A percentile compares a stretch with the other conserved stretches of the same genome.
Conservation (phyloP, 2,329 filamentous ascomycete genomes). For the Penicillium sp. region DNA sequence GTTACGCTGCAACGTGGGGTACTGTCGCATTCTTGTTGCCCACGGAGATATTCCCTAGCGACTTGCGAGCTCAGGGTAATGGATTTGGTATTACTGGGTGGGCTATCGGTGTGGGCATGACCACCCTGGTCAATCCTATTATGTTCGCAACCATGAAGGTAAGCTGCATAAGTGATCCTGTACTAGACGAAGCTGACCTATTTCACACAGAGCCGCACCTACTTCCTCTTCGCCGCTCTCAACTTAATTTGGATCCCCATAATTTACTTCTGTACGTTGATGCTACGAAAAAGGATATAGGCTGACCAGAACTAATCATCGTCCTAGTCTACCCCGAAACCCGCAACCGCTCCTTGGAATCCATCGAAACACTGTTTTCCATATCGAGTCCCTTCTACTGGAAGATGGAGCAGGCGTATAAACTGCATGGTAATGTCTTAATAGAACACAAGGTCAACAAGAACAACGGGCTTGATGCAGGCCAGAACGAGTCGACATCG, state of each 20-base stretch:
- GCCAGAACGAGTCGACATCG: not conserved
- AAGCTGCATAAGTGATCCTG: not conserved
- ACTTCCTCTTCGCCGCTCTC: conserved; percentile 57
- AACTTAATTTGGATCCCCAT: conserved; percentile 57
- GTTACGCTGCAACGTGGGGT: conserved; percentile 57
- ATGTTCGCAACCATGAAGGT: conserved; percentile 51
- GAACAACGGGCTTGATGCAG: not conserved
- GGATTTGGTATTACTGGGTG: conserved; percentile 64
- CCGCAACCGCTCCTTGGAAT: conserved; percentile 54
- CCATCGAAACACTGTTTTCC: conserved; percentile 56
- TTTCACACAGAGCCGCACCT: conserved; percentile 48
- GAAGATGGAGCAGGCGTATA: conserved; percentile 51
- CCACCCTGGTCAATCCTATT: conserved; percentile 56
- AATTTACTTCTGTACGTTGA: conserved; percentile 47
- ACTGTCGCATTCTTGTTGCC: conserved; percentile 57
- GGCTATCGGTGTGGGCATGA: conserved; percentile 62
- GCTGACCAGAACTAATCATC: conserved; percentile 5
- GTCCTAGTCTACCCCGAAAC: conserved; percentile 58
- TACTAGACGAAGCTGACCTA: conserved; percentile 1
- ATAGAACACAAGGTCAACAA: conserved; percentile 1
- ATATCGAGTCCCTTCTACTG: conserved; percentile 50
- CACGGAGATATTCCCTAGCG: conserved; percentile 62
- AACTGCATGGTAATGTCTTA: conserved; percentile 30
- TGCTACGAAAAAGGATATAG: not conserved
- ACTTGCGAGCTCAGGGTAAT: conserved; percentile 62